Conservation (phyloP, 2,329 filamentous ascomycete species). For the Epichloe hybrida region DNA sequence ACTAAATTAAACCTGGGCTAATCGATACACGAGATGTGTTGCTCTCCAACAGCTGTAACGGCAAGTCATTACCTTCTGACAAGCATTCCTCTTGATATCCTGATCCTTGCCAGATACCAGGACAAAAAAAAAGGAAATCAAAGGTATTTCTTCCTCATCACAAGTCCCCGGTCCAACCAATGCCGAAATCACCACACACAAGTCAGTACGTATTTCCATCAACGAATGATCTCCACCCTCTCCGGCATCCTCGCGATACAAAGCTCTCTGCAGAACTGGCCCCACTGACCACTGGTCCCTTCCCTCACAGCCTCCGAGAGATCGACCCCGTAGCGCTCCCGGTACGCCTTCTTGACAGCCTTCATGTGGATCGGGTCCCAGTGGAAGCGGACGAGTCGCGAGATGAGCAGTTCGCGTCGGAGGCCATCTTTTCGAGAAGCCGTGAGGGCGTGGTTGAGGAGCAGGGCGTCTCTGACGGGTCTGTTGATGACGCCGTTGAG, state of each 20-base stretch:
- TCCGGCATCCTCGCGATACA: slow-evolving; percentile 47
- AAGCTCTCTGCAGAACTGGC: slow-evolving; percentile 59
- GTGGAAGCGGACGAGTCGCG: slow-evolving; percentile 74
- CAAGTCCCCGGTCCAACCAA: no score
- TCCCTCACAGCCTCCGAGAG: slow-evolving; percentile 69
- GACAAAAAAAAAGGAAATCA: no score
- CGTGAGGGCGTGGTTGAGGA: slow-evolving; percentile 80
- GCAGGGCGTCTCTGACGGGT: slow-evolving; percentile 80
- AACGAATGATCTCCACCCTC: slow-evolving; percentile 6
- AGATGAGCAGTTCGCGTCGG: slow-evolving; percentile 77
- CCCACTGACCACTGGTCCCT: slow-evolving; percentile 64
- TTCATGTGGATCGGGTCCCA: slow-evolving; percentile 81
- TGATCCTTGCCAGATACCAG: no score
- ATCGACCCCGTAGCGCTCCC: slow-evolving; percentile 58
- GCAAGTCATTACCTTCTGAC: no score
- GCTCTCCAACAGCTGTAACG: no score
- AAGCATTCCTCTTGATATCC: no score
- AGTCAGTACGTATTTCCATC: neutral
- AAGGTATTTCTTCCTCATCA: no score
- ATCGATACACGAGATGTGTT: no score
- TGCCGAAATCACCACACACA: neutral
- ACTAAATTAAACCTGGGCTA: no score
- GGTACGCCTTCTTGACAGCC: slow-evolving; percentile 66
- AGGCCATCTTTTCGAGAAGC: slow-evolving; percentile 56
- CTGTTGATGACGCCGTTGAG: slow-evolving; percentile 95